Base-by-base conservation (phyloP, 1,139 yeast genomes). In the Candida freyschussii region DNA sequence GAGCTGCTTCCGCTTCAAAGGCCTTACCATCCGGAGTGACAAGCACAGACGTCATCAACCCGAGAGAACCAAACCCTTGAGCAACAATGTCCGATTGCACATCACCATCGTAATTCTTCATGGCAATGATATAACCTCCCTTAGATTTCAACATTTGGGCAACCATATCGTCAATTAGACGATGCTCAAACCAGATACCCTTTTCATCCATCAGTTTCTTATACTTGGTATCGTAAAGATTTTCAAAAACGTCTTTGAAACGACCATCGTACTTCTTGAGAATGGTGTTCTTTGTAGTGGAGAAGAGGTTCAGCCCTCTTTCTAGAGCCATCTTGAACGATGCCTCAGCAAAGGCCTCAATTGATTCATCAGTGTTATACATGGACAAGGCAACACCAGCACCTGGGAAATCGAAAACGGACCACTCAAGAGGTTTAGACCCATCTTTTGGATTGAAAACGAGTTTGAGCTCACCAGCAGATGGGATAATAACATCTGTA, bases 1-100 rank as follows among this genome's bases (percentile, higher is more conserved):
- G 93, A 24, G 93, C 93, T 41, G 93, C 93, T 62, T 82, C 93
- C 39, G 82, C 67, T 60, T 82, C 91, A 53, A 78, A 82, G 12
- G 89, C 75, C 60, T 80, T 79, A 23, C 93, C 93, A 60, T 82
- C 91, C 39, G 93, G 87, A n/a, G 91, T 78, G 62, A 81, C 78
- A 49, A 82, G 69, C 12, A 79, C 86, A 3, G 91, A 82, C 13
- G 93, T 82, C 93, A 82, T 82, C 48, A 82, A 67, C 34, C 93
- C 93, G 41, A 82, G 65, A 7, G 91, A 82, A 17, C 93, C 93
- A 49, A 82, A 82, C 28, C 93, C 93, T 62, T 82, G 93, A 13
- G 93, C 93, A 35, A 82, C 89, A 49, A 82, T 80, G 57, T 82
- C 93, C 7, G 85, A 77, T 60, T 81, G 86, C 36, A 82, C 93